A percentile compares a stretch with the other conserved stretches of the same genome.
These are phyloP conservation scores for Lactarius hengduanensis DNA, from an alignment of 768 basidiomycete genomes.

Conservation along the genomic window DNA sequence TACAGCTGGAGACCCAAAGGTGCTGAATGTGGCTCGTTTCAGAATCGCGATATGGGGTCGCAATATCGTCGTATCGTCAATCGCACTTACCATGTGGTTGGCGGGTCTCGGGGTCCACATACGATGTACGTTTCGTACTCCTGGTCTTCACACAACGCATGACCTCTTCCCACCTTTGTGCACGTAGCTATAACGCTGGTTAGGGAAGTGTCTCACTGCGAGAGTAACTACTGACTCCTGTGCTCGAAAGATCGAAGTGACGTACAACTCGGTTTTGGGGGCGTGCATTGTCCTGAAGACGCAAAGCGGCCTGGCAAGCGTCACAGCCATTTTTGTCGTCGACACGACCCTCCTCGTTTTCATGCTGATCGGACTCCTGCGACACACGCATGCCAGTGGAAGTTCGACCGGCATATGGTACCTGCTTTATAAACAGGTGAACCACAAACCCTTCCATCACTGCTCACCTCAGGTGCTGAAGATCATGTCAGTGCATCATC, in stretches of 20 bases:
- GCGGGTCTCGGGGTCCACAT: background rate
- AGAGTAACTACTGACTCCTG: background rate
- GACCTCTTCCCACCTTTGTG: background rate
- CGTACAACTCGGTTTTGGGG: background rate
- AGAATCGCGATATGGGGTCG: conserved; percentile 9
- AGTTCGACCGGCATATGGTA: background rate
- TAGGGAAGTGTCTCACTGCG: background rate
- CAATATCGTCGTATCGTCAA: background rate
- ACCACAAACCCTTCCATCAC: too few relatives aligned
- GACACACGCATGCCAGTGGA: background rate
- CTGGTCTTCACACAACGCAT: background rate
- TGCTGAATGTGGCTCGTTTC: background rate
- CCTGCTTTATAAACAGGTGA: background rate
- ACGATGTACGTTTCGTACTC: background rate
- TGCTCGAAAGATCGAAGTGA: background rate
- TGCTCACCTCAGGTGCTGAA: background rate
- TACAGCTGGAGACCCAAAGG: too few relatives aligned
- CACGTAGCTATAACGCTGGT: background rate
- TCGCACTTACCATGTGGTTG: background rate
- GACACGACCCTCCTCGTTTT: background rate
- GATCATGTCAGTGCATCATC: conserved; percentile 4
- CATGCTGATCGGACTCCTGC: conserved; percentile 1
- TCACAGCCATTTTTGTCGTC: background rate
- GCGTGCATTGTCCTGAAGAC: background rate
- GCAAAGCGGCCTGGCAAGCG: background rate